phyloP scores from a whole-genome alignment of 768 basidiomycete genomes.

The Naganishia antarctica region DNA sequence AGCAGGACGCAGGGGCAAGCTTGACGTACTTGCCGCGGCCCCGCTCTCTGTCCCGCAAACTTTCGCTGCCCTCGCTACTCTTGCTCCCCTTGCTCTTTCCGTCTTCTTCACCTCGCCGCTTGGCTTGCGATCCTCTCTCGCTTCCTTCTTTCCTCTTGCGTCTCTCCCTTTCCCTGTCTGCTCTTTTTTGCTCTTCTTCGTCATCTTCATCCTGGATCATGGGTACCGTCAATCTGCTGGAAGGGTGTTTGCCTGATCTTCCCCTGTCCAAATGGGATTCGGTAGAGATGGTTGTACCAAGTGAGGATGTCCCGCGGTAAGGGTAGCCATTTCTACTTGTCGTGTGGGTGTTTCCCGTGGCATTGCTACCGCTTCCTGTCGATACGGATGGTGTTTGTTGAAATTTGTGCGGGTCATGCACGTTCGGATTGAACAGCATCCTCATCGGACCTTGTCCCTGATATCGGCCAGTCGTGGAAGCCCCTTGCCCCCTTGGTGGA shows the following conservation, averaged over 20 bases:
- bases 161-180: constrained; percentile 36
- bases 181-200: not conserved
- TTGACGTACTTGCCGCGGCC: constrained; percentile 49
- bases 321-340: constrained; percentile 13
- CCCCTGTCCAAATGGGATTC: constrained; percentile 9
- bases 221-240: not conserved
- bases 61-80: constrained; percentile 49
- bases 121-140: constrained; percentile 38
- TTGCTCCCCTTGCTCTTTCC: constrained; percentile 38
- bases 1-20: not conserved
- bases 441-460: constrained; percentile 25
- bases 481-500: not conserved
- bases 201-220: constrained; percentile 4
- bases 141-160: constrained; percentile 47
- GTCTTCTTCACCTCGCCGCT: constrained; percentile 35
- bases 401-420: constrained; percentile 88
- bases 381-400: constrained; percentile 49
- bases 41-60: constrained; percentile 48
- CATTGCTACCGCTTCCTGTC: constrained; percentile 31
- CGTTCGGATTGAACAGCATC: constrained; percentile 63
- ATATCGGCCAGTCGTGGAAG: not conserved
- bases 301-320: constrained; percentile 16
- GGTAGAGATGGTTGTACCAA: constrained; percentile 12
- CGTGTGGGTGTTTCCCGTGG: not conserved
- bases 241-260: constrained; percentile 23